Conservation (phyloP, 2,329 filamentous ascomycete genomes). For the Fusarium gaditjirri region DNA sequence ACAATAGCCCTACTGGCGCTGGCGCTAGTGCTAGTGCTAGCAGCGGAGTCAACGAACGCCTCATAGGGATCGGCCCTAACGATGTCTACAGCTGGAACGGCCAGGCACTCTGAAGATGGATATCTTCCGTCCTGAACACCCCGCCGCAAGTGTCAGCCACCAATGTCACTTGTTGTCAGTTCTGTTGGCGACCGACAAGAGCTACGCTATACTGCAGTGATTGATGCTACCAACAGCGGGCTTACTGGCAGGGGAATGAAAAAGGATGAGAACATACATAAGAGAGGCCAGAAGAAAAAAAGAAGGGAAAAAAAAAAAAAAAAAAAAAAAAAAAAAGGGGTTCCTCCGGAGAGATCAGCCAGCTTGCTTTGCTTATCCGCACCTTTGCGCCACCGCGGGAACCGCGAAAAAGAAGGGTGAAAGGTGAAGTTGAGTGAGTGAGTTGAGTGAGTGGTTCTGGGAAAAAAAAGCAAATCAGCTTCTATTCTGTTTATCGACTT, state of each 20-base stretch:
- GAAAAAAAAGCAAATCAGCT: slow-evolving; percentile 17
- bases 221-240: not conserved
- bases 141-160: slow-evolving; percentile 2
- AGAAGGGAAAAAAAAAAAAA: not conserved
- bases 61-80: slow-evolving; percentile 30
- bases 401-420: slow-evolving; percentile 9
- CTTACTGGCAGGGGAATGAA: not conserved
- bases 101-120: slow-evolving; percentile 28
- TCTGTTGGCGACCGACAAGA: slow-evolving; percentile 11
- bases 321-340: not conserved
- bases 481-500: slow-evolving; percentile 1
- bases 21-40: slow-evolving; percentile 1
- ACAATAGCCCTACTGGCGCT: slow-evolving; percentile 8
- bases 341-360: not conserved
- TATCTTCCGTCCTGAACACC: slow-evolving; percentile 5
- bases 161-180: slow-evolving; percentile 18
- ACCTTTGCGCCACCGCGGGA: not conserved
- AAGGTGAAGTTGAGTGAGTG: not conserved
- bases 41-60: slow-evolving; percentile 35
- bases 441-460: not conserved
- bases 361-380: not conserved
- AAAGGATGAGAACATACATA: not conserved
- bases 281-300: not conserved
- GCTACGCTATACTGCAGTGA: not conserved
- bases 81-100: slow-evolving; percentile 34